phyloP scores from a whole-genome alignment of 768 basidiomycete species.

The Paxillus rubicundulus region DNA sequence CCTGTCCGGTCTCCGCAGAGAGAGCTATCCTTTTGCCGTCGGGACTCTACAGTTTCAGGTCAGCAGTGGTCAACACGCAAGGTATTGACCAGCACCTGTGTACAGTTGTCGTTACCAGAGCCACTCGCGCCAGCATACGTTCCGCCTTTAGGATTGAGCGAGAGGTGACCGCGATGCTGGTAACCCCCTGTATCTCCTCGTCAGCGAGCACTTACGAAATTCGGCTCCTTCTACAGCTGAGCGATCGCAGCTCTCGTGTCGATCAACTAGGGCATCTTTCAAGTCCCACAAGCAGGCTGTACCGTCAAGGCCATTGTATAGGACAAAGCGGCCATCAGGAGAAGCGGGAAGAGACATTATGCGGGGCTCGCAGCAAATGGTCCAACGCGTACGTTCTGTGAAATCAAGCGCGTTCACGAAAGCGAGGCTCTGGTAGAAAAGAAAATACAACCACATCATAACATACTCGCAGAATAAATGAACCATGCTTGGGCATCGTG shows the following conservation, averaged over 20 bases:
- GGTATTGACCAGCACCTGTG: not conserved
- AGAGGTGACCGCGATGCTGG: conserved; percentile 30
- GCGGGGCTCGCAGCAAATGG: conserved; percentile 54
- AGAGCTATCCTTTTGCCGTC: conserved; percentile 82
- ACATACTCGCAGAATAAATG: conserved; percentile 15
- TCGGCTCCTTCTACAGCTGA: conserved; percentile 55
- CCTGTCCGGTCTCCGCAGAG: conserved; percentile 80
- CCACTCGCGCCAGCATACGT: conserved; percentile 75
- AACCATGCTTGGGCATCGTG: conserved; percentile 23
- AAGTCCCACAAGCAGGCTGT: conserved; percentile 76
- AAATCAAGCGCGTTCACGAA: conserved; percentile 72
- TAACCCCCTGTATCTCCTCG: not conserved
- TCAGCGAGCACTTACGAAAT: conserved; percentile 53
- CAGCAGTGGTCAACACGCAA: not conserved
- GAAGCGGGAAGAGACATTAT: conserved; percentile 81
- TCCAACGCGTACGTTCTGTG: conserved; percentile 61
- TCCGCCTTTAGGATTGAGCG: conserved; percentile 64
- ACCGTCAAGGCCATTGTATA: conserved; percentile 86
- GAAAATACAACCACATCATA: conserved; percentile 19
- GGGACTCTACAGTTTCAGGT: conserved; percentile 60
- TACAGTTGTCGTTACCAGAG: conserved; percentile 57
- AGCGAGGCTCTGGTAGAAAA: conserved; percentile 54
- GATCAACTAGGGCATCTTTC: conserved; percentile 56
- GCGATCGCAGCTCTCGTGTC: conserved; percentile 70
- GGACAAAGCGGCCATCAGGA: conserved; percentile 57